Evolutionary conservation across 495 filamentous ascomycete species (phyloP), one percentile per base, ranked within the genome.

Genomic region (Penicillium paradoxum): DNA sequence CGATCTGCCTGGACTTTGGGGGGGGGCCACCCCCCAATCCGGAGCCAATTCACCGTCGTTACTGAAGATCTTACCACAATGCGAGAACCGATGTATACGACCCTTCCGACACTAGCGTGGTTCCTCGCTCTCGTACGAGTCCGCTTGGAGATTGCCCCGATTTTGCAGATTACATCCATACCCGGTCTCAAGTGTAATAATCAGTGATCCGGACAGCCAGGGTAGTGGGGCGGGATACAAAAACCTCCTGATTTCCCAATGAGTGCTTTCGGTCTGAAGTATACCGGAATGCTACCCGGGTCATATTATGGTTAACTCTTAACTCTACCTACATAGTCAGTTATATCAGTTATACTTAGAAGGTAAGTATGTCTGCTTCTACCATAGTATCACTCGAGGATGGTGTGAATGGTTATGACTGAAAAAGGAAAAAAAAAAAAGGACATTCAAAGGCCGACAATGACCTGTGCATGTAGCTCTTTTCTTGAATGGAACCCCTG

Each of bases 181-280:
- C 18, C 39, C 42, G 41, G 43, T 33, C 43, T 25, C 15, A 22
- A 42, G 37, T 41, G 51, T 54, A 47, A 27, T 27, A 32, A 34
- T 39, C 37, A 24, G 24, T 9, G 10, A 56, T 50, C 29, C 51
- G 55, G 41, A 38, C 34, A 44, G 27, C 25, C 25, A 44, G 24
- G 24, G 24, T 22, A 15, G 60, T 70, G 67, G 67, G 65, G 65
- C 58, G 17, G n/a, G 24, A 42, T 40, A 49, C 45, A 51, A 10
- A 32, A 30, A 48, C 49, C 32, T 57, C 53, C 64, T 45, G 54
- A 50, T 66, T 71, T 71, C 68, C 68, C 56, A 66, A 71, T 67
- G 43, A 55, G 64, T 67, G 24, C 50, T 48, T 46, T 57, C 66
- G 68, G 68, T 71, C 62, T 71, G 62, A 54, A 55, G 36, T 49